Base-by-base conservation (phyloP, 108 stramenopile species). In the Nannochloropsis granulata region DNA sequence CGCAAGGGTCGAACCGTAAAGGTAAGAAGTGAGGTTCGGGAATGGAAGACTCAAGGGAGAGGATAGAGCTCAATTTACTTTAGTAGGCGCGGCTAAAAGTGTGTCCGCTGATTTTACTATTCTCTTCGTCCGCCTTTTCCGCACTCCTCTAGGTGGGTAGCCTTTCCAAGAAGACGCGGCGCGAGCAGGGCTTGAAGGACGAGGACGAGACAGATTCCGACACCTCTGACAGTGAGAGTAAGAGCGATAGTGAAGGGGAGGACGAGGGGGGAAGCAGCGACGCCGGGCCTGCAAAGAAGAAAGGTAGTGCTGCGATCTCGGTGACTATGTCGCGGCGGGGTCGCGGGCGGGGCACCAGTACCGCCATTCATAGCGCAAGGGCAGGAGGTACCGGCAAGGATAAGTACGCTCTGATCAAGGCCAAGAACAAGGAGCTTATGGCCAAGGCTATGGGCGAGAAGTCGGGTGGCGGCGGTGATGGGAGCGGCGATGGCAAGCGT, bases 1-100 rank as follows among this genome's bases (percentile, higher is more conserved):
- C 90, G 96, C 13, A 94, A 95, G 45, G 85, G 85, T 2, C 13
- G 12, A 81, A 71, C 46, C 42, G 56, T 34, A 12, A 0, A 23
- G 23, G 80, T 34, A 14, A 34, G 80, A 16, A 14, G 34, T 5
- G 34, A 34, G 34, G 24, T 25, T 80, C 12, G 21, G 80, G 11
- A 7, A 25, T 80, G 24, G 44, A 25, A 45, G 80, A 80, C 44
- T 44, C 79, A 79, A 23, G 44, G 84, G 2, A 85, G 43, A 26
- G 44, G 46, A 26, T 12, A 44, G 44, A 43, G 24, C 42, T n/a
- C 44, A 16, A 79, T 26, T 43, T 21, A 44, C 9, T 44, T 44
- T 13, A 10, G 24, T 42, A 24, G 21, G 13, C 13, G 13, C 23
- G 80, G 19, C 25, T 34, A 14, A 23, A 3, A 19, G 80, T 7